Evolutionary conservation across 2,329 filamentous ascomycete species (phyloP).

Genomic region (Trichoderma afroharzianum): DNA sequence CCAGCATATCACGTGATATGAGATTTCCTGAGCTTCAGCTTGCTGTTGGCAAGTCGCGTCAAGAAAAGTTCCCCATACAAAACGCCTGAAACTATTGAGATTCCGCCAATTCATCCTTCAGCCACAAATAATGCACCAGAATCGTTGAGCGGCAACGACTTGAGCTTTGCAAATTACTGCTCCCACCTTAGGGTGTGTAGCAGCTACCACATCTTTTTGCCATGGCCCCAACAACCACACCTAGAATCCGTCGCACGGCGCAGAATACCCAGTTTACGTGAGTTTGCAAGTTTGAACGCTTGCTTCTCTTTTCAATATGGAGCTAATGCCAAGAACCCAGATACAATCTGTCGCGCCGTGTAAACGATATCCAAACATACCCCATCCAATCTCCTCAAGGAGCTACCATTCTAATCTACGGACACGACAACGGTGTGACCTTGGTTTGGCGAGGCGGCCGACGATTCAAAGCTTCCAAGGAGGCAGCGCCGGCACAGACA

Average conservation of each 20-base stretch:
- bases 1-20: slow-evolving; percentile 9
- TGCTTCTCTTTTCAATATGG: background rate
- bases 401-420: slow-evolving; percentile 60
- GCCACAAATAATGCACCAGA: background rate
- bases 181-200: slow-evolving; percentile 16
- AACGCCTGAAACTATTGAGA: background rate
- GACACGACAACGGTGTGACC: slow-evolving; percentile 60
- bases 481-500: slow-evolving; percentile 24
- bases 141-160: background rate
- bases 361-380: slow-evolving; percentile 59
- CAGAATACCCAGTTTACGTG: slow-evolving; percentile 50
- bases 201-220: slow-evolving; percentile 16
- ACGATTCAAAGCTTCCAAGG: slow-evolving; percentile 49
- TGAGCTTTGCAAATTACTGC: background rate
- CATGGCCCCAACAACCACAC: slow-evolving; percentile 34
- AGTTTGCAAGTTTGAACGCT: slow-evolving; percentile 19
- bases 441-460: slow-evolving; percentile 61
- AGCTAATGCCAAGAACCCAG: slow-evolving; percentile 35
- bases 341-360: slow-evolving; percentile 55
- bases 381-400: slow-evolving; percentile 61
- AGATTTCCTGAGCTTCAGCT: slow-evolving; percentile 9
- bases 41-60: slow-evolving; percentile 12
- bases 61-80: slow-evolving; percentile 15
- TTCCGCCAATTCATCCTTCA: background rate
- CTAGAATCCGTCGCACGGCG: slow-evolving; percentile 44